Evolutionary conservation across 2,329 filamentous ascomycete species (phyloP).

Genomic region (Diaporthe aspalathi): DNA sequence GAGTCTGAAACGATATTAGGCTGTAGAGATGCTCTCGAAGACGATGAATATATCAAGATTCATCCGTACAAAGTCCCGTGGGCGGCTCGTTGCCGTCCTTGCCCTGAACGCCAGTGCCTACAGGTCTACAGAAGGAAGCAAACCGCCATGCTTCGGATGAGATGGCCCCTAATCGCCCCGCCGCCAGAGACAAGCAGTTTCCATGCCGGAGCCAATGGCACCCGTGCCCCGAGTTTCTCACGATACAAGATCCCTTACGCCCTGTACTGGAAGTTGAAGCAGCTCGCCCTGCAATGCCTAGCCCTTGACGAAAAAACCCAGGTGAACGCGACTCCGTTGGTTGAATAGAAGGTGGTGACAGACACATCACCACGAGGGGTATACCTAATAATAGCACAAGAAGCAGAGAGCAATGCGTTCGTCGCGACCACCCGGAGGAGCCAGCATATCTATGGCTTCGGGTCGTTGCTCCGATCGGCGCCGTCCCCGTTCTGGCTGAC

Average conservation of each 20-base stretch:
- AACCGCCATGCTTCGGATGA: slow-evolving; percentile 12
- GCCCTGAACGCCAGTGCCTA: slow-evolving; percentile 37
- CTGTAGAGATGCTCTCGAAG: background rate
- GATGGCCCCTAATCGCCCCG: background rate
- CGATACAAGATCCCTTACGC: slow-evolving; percentile 15
- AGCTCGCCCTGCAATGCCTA: slow-evolving; percentile 1
- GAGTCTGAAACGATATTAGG: background rate
- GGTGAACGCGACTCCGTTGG: slow-evolving; percentile 30
- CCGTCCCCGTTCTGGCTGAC: slow-evolving; percentile 46
- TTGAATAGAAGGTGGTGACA: slow-evolving; percentile 29
- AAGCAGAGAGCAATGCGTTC: slow-evolving; percentile 35
- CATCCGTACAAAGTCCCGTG: background rate
- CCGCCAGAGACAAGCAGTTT: background rate
- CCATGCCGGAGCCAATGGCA: background rate
- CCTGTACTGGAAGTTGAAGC: background rate
- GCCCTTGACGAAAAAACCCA: background rate
- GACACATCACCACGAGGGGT: slow-evolving; percentile 24
- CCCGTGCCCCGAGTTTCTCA: slow-evolving; percentile 3
- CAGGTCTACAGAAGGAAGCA: slow-evolving; percentile 38
- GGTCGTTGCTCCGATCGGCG: slow-evolving; percentile 50
- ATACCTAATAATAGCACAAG: slow-evolving; percentile 32
- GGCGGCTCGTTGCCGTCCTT: background rate
- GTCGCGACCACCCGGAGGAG: slow-evolving; percentile 31
- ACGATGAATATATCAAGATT: background rate
- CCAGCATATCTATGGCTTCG: slow-evolving; percentile 41